Evolutionary conservation across 306 rosid genomes (phyloP).

Genomic region (Quillaja saponaria): DNA sequence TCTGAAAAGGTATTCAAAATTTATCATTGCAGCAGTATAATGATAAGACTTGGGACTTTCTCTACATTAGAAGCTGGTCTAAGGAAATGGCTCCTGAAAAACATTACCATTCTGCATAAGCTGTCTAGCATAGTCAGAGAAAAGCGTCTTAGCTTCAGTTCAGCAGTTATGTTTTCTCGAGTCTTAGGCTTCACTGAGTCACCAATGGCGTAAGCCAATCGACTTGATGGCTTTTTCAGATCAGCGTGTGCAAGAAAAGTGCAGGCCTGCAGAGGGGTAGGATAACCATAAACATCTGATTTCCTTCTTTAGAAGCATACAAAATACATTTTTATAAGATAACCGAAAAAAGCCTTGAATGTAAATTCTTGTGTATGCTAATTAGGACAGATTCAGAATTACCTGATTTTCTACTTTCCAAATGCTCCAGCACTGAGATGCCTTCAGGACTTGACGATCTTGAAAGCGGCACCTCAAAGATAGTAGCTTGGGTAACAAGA

Average conservation of each 20-base stretch:
- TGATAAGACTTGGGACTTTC: conserved; percentile 7
- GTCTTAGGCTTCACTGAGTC: conserved; percentile 84
- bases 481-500: conserved; percentile 87
- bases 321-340: conserved; percentile 1
- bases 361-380: neutral
- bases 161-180: conserved; percentile 84
- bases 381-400: conserved; percentile 24
- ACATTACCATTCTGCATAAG: conserved; percentile 81
- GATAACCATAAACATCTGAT: conserved; percentile 1
- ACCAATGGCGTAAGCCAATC: conserved; percentile 81
- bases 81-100: conserved; percentile 10
- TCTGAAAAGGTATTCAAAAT: conserved; percentile 54
- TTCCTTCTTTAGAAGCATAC: neutral
- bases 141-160: conserved; percentile 77
- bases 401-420: conserved; percentile 98
- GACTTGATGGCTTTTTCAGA: conserved; percentile 74
- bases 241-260: conserved; percentile 94
- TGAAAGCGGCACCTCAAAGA: conserved; percentile 82
- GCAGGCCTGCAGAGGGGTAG: conserved; percentile 65
- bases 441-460: conserved; percentile 75
- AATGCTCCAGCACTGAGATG: conserved; percentile 92
- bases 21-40: conserved; percentile 7
- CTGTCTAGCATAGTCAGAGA: conserved; percentile 92
- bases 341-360: conserved; percentile 16
- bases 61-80: conserved; percentile 23